Conservation (phyloP, 2,329 filamentous ascomycete genomes). For the Aspergillus neoniger region DNA sequence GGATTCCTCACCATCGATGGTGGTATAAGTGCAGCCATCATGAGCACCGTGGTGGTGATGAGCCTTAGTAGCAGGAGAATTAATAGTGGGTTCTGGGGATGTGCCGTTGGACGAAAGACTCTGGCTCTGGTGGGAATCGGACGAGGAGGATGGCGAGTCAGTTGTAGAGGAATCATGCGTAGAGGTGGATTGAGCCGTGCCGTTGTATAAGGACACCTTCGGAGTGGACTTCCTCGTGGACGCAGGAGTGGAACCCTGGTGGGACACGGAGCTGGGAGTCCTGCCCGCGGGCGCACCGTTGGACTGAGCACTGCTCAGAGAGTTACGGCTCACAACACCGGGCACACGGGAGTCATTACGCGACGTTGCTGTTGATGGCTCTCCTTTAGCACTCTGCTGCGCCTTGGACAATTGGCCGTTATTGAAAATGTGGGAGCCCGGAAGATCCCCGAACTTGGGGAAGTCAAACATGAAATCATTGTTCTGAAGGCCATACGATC, state of each 20-base stretch:
- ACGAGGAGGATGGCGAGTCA: slow-evolving; percentile 52
- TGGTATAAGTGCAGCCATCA: slow-evolving; percentile 31
- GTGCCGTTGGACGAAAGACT: slow-evolving; percentile 51
- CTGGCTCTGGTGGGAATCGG: slow-evolving; percentile 49
- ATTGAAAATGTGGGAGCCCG: slow-evolving; percentile 55
- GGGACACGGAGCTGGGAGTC: slow-evolving; percentile 4
- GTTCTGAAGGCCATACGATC: slow-evolving; percentile 63
- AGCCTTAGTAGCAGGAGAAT: slow-evolving; percentile 45
- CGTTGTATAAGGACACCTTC: slow-evolving; percentile 21
- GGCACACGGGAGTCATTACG: slow-evolving; percentile 27
- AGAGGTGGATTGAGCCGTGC: slow-evolving; percentile 22
- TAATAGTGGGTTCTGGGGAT: slow-evolving; percentile 49
- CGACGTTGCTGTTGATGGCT: slow-evolving; percentile 23
- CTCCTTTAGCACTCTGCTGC: slow-evolving; percentile 33
- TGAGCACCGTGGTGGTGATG: slow-evolving; percentile 34
- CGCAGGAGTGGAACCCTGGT: slow-evolving; percentile 21
- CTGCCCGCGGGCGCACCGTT: slow-evolving; percentile 4
- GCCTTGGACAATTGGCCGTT: slow-evolving; percentile 44
- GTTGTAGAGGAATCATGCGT: slow-evolving; percentile 42
- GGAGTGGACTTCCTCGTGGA: slow-evolving; percentile 9
- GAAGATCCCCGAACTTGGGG: slow-evolving; percentile 82
- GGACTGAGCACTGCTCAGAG: slow-evolving; percentile 17
- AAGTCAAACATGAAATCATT: slow-evolving; percentile 95
- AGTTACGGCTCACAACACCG: slow-evolving; percentile 34
- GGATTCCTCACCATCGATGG: slow-evolving; percentile 46